phyloP scores from a whole-genome alignment of 2,329 filamentous ascomycete species.

The Botrytis pseudocinerea region DNA sequence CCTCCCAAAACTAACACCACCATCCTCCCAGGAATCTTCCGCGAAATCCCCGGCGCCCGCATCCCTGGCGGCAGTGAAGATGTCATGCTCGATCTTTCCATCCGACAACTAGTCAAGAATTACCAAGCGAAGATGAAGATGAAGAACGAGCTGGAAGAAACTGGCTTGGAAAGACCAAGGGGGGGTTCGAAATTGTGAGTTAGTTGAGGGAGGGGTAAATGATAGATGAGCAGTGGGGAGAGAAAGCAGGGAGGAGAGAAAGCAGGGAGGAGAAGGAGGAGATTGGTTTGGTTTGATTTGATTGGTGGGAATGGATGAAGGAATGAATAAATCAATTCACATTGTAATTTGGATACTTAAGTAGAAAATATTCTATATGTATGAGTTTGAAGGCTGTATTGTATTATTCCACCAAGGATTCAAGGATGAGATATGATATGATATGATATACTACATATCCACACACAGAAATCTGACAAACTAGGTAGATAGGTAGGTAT shows the following conservation, averaged over 20 bases:
- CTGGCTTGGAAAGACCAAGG: slow-evolving; percentile 42
- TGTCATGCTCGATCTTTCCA: slow-evolving; percentile 68
- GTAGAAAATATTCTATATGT: not conserved
- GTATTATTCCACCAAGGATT: too few relatives aligned
- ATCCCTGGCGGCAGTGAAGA: slow-evolving; percentile 73
- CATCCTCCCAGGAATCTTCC: slow-evolving; percentile 52
- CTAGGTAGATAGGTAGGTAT: too few relatives aligned
- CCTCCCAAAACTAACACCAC: not conserved
- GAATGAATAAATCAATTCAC: not conserved
- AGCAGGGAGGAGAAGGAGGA: too few relatives aligned
- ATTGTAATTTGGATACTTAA: too few relatives aligned
- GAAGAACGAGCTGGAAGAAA: slow-evolving; percentile 37
- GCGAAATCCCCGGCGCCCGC: slow-evolving; percentile 61
- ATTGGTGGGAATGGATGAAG: not conserved
- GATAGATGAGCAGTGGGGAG: too few relatives aligned
- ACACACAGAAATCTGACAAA: not conserved
- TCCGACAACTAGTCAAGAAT: slow-evolving; percentile 70
- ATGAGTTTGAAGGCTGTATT: not conserved
- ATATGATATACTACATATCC: not conserved
- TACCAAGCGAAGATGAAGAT: slow-evolving; percentile 55
- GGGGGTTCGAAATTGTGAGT: slow-evolving; percentile 45
- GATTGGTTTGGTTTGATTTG: not conserved
- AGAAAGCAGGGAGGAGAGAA: too few relatives aligned
- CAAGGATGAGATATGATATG: not conserved
- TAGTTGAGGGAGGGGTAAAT: too few relatives aligned